Conservation (phyloP, 345 rosid species). For the Lagerstroemia speciosa region DNA sequence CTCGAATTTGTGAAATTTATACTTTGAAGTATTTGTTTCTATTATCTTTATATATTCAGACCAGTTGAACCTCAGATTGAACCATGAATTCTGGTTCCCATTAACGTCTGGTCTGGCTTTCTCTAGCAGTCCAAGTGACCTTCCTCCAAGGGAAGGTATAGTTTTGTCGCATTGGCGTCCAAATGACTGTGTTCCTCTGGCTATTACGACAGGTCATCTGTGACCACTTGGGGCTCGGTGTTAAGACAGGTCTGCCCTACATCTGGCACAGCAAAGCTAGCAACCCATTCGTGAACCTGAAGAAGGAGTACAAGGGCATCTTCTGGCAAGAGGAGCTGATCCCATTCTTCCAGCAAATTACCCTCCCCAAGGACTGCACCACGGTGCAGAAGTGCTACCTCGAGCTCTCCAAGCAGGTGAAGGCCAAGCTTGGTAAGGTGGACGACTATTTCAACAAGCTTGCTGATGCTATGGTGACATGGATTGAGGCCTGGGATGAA, state of each 20-base stretch:
- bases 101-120: neutral
- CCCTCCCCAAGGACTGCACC: conserved; percentile 75
- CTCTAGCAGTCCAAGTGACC: neutral
- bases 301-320: conserved; percentile 86
- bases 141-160: neutral
- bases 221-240: conserved; percentile 77
- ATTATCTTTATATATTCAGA: too few relatives aligned
- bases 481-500: conserved; percentile 97
- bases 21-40: too few relatives aligned
- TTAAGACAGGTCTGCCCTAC: conserved; percentile 86
- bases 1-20: too few relatives aligned
- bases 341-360: conserved; percentile 70
- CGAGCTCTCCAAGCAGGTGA: conserved; percentile 72
- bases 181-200: neutral
- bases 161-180: neutral
- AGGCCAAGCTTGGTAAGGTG: conserved; percentile 56
- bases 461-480: conserved; percentile 81
- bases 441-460: conserved; percentile 80
- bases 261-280: conserved; percentile 95
- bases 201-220: conserved; percentile 50
- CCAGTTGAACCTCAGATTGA: too few relatives aligned
- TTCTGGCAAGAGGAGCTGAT: conserved; percentile 96
- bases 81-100: neutral
- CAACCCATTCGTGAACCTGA: conserved; percentile 82
- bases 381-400: conserved; percentile 79